phyloP scores from a whole-genome alignment of 306 rosid species.

The Hippophae gyantsensis region DNA sequence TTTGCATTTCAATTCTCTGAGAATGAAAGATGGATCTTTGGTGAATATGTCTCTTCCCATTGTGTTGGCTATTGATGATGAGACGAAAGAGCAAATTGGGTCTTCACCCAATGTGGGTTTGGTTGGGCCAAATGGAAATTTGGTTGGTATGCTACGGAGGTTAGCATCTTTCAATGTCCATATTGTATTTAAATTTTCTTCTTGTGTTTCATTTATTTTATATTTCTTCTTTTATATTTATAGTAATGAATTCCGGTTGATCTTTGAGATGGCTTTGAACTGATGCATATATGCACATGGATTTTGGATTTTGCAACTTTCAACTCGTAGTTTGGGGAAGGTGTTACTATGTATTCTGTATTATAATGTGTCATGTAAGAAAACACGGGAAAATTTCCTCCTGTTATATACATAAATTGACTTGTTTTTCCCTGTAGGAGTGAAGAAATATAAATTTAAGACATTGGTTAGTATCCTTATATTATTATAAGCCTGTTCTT shows the following conservation, averaged over 20 bases:
- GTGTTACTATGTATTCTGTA: too few species aligned
- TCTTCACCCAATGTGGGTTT: constrained; percentile 45
- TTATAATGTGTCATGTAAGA: too few species aligned
- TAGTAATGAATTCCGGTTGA: neutral
- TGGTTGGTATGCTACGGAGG: constrained; percentile 69
- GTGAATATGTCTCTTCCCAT: constrained; percentile 95
- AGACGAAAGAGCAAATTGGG: constrained; percentile 49
- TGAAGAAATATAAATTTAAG: too few species aligned
- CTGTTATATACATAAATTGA: too few species aligned
- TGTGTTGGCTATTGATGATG: constrained; percentile 80
- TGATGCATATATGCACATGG: constrained; percentile 2
- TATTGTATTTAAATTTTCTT: neutral
- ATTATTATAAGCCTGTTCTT: too few species aligned
- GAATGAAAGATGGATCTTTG: constrained; percentile 50
- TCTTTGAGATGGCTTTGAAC: neutral
- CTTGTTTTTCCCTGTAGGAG: too few species aligned
- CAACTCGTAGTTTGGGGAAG: too few species aligned
- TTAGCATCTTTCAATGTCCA: constrained; percentile 17
- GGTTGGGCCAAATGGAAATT: constrained; percentile 66
- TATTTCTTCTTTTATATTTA: neutral
- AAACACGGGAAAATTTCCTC: too few species aligned
- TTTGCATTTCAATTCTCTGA: constrained; percentile 79
- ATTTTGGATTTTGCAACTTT: neutral
- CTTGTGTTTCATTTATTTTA: constrained; percentile 9
- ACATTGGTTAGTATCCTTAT: too few species aligned